phyloP scores from a whole-genome alignment of 768 basidiomycete species.

The Pleurotus ostreatus region DNA sequence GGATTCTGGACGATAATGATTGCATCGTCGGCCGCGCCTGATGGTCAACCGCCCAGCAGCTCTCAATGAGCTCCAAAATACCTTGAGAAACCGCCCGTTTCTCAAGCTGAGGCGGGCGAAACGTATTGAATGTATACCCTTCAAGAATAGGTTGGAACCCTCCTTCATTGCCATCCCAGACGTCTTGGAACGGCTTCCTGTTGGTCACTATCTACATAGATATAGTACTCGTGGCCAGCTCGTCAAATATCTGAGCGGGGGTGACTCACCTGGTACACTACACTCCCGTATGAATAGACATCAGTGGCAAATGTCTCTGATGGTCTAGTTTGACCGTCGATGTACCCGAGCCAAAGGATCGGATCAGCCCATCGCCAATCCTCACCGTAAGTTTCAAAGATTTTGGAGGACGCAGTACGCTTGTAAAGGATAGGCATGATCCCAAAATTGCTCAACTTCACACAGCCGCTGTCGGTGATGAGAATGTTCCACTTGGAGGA shows the following conservation, averaged over 20 bases:
- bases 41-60: conserved; percentile 7
- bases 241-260: neutral
- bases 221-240: neutral
- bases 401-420: neutral
- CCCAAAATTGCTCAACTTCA: conserved; percentile 6
- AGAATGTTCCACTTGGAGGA: conserved; percentile 5
- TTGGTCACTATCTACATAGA: neutral
- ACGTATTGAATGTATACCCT: neutral
- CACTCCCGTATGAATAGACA: conserved; percentile 6
- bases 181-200: neutral
- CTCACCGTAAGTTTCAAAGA: neutral
- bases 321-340: neutral
- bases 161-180: neutral
- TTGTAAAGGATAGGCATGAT: neutral
- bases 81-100: neutral
- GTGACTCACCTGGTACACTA: conserved; percentile 1
- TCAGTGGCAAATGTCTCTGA: neutral
- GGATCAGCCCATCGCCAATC: conserved; percentile 7
- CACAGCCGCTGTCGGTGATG: neutral
- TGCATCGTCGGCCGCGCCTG: neutral
- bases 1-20: neutral
- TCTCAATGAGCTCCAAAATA: conserved; percentile 9
- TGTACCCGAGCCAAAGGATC: neutral
- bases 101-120: neutral
- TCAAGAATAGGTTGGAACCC: neutral